Evolutionary conservation across 257 asterid genomes (phyloP).

Genomic region (Plectranthus barbatus): DNA sequence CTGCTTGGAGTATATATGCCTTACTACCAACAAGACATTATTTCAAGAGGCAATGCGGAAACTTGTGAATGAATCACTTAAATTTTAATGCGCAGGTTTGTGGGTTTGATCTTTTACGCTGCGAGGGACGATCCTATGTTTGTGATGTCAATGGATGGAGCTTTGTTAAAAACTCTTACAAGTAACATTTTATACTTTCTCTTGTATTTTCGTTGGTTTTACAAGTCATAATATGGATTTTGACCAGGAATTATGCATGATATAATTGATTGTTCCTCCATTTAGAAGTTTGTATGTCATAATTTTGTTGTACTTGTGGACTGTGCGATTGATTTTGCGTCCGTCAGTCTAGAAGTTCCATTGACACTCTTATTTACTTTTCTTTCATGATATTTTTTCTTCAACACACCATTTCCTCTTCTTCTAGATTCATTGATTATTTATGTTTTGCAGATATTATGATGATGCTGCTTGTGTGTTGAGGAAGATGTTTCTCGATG

Average conservation of each 20-base stretch:
- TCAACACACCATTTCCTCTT: background rate
- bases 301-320: slow-evolving; percentile 9
- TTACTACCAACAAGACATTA: background rate
- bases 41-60: background rate
- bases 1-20: background rate
- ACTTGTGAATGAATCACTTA: background rate
- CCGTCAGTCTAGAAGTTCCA: background rate
- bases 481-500: slow-evolving; percentile 95
- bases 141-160: slow-evolving; percentile 99
- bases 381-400: background rate
- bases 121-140: slow-evolving; percentile 93
- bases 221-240: background rate
- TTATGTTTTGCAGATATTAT: slow-evolving; percentile 51
- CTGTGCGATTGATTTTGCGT: slow-evolving; percentile 5
- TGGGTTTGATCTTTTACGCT: slow-evolving; percentile 96
- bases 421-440: background rate
- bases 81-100: slow-evolving; percentile 64
- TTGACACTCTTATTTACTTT: background rate
- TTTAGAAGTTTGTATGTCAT: background rate
- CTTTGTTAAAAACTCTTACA: slow-evolving; percentile 90
- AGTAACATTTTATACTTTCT: slow-evolving; percentile 33
- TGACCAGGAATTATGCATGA: background rate
- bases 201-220: slow-evolving; percentile 1
- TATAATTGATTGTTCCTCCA: background rate
- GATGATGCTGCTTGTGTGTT: slow-evolving; percentile 97